A percentile compares a stretch with the other conserved stretches of the same genome.
Conservation (phyloP, 352 stramenopile genomes). For the Peronospora belbahrii region DNA sequence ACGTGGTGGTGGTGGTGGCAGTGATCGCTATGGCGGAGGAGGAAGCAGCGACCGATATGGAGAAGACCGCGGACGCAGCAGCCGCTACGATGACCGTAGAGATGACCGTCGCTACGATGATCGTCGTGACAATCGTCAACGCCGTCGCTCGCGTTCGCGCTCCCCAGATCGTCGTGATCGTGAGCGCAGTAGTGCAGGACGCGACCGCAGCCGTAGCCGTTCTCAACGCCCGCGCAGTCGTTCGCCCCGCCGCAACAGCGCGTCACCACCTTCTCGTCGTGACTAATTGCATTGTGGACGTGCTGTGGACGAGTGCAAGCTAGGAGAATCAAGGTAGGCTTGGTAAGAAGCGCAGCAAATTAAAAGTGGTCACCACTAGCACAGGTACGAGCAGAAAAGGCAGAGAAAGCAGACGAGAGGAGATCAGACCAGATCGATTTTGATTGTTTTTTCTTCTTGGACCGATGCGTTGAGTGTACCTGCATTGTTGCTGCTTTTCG, state of each 20-base stretch:
- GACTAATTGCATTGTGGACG: conserved; percentile 29
- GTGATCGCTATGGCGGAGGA: conserved; percentile 23
- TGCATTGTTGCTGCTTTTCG: conserved; percentile 23
- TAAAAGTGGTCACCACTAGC: neutral
- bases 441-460: conserved; percentile 22
- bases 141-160: conserved; percentile 35
- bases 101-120: conserved; percentile 30
- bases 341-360: too few relatives aligned
- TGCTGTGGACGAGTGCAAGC: conserved; percentile 4
- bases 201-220: conserved; percentile 38
- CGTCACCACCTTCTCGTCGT: conserved; percentile 33
- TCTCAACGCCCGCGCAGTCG: conserved; percentile 32
- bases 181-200: conserved; percentile 26
- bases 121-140: conserved; percentile 26
- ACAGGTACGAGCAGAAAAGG: conserved; percentile 15
- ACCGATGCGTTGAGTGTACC: conserved; percentile 16
- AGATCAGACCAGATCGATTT: conserved; percentile 20
- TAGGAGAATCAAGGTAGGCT: neutral
- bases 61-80: conserved; percentile 21
- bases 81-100: conserved; percentile 29
- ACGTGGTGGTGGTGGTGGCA: conserved; percentile 25
- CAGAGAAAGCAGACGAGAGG: conserved; percentile 12
- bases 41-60: conserved; percentile 23
- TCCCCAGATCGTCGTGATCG: conserved; percentile 37
- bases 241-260: conserved; percentile 33